Conservation (phyloP, 805 yeast species). For the Barnettozyma populi region DNA sequence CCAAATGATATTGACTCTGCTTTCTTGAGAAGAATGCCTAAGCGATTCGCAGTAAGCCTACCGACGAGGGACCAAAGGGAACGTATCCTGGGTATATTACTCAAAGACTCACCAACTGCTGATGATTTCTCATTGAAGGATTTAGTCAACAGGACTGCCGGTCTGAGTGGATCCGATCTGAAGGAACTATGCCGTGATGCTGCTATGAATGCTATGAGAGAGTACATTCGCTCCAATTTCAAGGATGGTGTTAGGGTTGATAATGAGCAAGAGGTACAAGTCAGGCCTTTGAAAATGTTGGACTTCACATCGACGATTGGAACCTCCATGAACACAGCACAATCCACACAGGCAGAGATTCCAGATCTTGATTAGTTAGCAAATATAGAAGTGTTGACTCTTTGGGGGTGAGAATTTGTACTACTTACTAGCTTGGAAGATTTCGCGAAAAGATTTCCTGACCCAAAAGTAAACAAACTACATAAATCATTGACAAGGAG, state of each 20-base stretch:
- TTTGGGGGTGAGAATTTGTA: neutral
- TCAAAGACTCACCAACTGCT: conserved; percentile 62
- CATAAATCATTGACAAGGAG: too few relatives aligned
- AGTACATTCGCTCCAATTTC: conserved; percentile 60
- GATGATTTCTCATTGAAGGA: conserved; percentile 49
- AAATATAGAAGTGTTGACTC: neutral
- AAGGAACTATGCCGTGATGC: conserved; percentile 92
- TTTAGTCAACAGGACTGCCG: conserved; percentile 61
- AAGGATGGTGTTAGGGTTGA: conserved; percentile 28
- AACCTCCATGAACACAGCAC: conserved; percentile 11
- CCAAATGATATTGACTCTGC: conserved; percentile 91
- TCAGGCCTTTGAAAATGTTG: conserved; percentile 54
- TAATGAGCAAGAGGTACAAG: conserved; percentile 34
- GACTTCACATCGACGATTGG: conserved; percentile 42
- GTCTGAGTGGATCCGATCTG: conserved; percentile 86
- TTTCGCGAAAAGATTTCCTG: neutral
- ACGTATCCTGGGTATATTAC: conserved; percentile 63
- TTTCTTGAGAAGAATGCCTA: conserved; percentile 88
- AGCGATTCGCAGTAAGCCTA: conserved; percentile 70
- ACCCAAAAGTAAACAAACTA: conserved; percentile 1
- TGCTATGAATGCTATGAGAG: conserved; percentile 83
- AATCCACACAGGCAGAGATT: conserved; percentile 8
- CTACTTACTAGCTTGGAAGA: neutral
- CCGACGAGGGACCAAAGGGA: conserved; percentile 66
- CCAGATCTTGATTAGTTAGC: conserved; percentile 2